Evolutionary conservation across 192 early-diverging fungal species (phyloP), one percentile per base, ranked within the genome.

Genomic region (Linnemannia exigua): DNA sequence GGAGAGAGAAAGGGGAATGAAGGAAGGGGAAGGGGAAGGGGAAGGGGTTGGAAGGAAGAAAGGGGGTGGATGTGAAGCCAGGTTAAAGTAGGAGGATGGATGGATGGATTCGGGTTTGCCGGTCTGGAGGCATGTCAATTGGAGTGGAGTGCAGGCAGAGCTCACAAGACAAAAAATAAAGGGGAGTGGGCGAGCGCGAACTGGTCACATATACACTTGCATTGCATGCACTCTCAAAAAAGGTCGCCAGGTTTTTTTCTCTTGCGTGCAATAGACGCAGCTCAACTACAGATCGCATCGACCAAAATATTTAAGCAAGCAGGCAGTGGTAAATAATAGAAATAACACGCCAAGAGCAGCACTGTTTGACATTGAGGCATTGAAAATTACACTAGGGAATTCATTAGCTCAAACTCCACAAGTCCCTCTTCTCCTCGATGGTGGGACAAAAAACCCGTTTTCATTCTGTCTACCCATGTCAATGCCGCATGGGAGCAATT

Each of bases 161-260:
- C 58, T 63, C 58, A 63, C 58, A 63, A 54, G n/a, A n/a, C n/a
- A n/a, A n/a, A n/a, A 28, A 63, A 63, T 9, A 63, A 63, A 63
- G 12, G 58, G 58, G 58, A 63, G 58, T 15, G 15, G 58, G 58
- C 28, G 41, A 44, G 41, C 41, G 41, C 3, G 41, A 44, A 44
- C 41, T 3, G 41, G 9, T 3, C 41, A 44, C 41, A 44, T 9
- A 44, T 9, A 44, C 41, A 44, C 41, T 6, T 44, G 41, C 41
- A 44, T 44, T n/a, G n/a, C n/a, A n/a, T n/a, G n/a, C n/a, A 44
- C 9, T 9, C 9, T 44, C 9, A 44, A 9, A 9, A 44, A 44
- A 44, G 41, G 41, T 3, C 41, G 41, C 41, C 41, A 9, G 3
- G 41, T 44, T 9, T 3, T 54, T 20, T n/a, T n/a, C 20, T 54